These are phyloP conservation scores for Teunomyces kruisii DNA, from an alignment of 805 yeast genomes.

Conservation along the genomic window DNA sequence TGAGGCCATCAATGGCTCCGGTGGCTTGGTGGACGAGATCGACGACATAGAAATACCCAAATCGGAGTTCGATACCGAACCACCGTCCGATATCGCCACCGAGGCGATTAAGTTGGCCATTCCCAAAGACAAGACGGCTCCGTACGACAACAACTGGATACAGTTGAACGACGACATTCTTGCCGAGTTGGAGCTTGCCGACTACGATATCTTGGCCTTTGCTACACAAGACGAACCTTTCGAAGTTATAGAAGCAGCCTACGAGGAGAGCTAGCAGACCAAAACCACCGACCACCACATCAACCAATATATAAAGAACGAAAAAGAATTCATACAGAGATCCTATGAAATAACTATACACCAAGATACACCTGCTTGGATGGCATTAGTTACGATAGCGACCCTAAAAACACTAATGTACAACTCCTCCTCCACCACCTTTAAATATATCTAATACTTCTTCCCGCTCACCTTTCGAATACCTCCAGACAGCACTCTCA, in stretches of 20 bases:
- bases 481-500: slow-evolving; percentile 14
- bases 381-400: neutral
- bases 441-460: slow-evolving; percentile 6
- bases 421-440: too few species aligned
- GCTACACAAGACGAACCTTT: slow-evolving; percentile 35
- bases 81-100: slow-evolving; percentile 10
- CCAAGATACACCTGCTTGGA: neutral
- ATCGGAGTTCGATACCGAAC: slow-evolving; percentile 33
- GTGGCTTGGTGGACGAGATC: slow-evolving; percentile 41
- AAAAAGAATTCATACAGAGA: slow-evolving; percentile 1
- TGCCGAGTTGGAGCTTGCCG: slow-evolving; percentile 31
- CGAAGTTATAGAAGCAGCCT: slow-evolving; percentile 31
- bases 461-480: slow-evolving; percentile 25
- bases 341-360: neutral
- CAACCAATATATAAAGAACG: neutral
- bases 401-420: neutral
- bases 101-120: slow-evolving; percentile 38
- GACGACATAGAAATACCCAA: slow-evolving; percentile 34
- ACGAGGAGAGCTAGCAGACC: slow-evolving; percentile 22
- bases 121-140: slow-evolving; percentile 38
- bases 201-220: slow-evolving; percentile 45
- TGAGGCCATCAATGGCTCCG: slow-evolving; percentile 43
- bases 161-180: slow-evolving; percentile 29
- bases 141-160: slow-evolving; percentile 38
- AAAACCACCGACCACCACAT: too few species aligned